Percentiles rank a stretch among this genome's conserved stretches.
phyloP scores from a whole-genome alignment of 139 green algal genomes.

The Closterium sp. region DNA sequence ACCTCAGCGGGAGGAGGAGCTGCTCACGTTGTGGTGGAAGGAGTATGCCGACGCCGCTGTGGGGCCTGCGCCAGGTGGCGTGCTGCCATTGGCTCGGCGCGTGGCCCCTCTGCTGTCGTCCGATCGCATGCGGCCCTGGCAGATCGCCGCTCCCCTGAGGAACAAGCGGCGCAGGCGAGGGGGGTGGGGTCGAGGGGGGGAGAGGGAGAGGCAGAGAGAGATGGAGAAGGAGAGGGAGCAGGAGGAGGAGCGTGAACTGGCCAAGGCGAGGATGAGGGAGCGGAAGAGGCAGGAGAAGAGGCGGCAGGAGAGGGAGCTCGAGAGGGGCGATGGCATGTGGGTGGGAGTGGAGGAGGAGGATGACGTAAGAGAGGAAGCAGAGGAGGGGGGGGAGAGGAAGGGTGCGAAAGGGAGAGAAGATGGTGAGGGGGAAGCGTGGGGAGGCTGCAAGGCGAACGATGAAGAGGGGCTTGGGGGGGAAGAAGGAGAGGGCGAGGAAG shows the following conservation, averaged over 20 bases:
- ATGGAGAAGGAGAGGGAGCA: not conserved
- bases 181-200: not conserved
- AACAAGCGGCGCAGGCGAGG: not conserved
- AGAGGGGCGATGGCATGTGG: not conserved
- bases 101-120: not conserved
- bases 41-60: conserved; percentile 45
- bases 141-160: not conserved
- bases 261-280: not conserved
- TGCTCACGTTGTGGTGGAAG: conserved; percentile 35
- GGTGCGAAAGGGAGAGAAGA: not conserved
- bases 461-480: not conserved
- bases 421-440: not conserved
- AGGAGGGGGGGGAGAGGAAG: not conserved
- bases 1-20: conserved; percentile 43
- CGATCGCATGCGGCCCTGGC: not conserved
- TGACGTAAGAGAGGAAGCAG: not conserved
- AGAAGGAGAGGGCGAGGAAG: not conserved
- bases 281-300: not conserved
- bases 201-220: not conserved
- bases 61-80: conserved; percentile 9
- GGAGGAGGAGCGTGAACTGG: not conserved
- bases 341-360: not conserved
- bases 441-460: not conserved
- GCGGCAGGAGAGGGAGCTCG: not conserved
- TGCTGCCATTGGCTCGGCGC: not conserved